These are phyloP conservation scores for Ophiostoma novo-ulmi DNA, from an alignment of 2,329 filamentous ascomycete species.

Conservation along the genomic window DNA sequence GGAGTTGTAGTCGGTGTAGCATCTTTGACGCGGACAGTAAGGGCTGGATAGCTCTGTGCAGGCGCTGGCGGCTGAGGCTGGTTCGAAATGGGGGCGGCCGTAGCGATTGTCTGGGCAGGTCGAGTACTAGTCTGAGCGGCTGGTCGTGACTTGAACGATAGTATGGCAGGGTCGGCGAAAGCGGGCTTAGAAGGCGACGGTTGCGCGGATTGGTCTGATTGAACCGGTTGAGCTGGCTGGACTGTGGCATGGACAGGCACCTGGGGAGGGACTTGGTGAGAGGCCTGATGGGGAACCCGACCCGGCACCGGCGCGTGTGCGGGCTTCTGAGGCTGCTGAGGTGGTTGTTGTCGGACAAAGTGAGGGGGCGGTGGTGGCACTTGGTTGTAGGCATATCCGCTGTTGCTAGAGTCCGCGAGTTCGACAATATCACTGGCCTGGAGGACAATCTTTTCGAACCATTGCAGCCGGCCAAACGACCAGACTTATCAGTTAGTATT, in stretches of 20 bases:
- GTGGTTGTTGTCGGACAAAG: background rate
- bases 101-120: background rate
- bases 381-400: background rate
- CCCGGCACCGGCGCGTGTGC: background rate
- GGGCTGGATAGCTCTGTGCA: background rate
- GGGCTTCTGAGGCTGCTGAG: background rate
- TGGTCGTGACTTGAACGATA: constrained; percentile 23
- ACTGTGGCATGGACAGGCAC: background rate
- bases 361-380: background rate
- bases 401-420: constrained; percentile 23
- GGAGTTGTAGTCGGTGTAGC: background rate
- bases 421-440: constrained; percentile 36
- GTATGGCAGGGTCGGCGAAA: constrained; percentile 26
- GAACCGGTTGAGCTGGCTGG: background rate
- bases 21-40: background rate
- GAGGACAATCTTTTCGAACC: constrained; percentile 43
- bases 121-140: constrained; percentile 1
- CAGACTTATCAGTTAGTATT: constrained; percentile 34
- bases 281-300: background rate
- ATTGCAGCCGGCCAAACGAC: constrained; percentile 39
- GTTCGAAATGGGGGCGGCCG: background rate
- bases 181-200: constrained; percentile 23
- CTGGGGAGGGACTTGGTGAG: background rate
- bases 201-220: background rate
- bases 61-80: background rate